phyloP scores from a whole-genome alignment of 2,329 filamentous ascomycete genomes.

The Fusarium siculi region DNA sequence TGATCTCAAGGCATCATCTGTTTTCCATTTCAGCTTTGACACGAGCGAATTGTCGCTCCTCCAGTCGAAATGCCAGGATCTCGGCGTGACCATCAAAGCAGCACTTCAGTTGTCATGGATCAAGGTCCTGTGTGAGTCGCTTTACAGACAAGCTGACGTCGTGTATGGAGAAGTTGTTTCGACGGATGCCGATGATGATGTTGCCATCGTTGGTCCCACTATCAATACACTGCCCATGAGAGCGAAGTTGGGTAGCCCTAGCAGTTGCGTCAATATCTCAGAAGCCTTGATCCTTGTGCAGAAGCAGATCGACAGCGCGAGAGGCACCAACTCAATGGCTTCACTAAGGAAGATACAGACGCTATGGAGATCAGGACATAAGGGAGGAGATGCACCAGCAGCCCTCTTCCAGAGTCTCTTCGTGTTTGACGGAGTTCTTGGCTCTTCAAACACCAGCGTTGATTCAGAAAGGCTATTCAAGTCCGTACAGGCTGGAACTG shows the following conservation, averaged over 20 bases:
- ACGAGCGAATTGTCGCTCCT: not conserved
- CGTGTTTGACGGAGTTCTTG: slow-evolving; percentile 17
- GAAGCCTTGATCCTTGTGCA: not conserved
- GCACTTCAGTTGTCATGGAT: slow-evolving; percentile 11
- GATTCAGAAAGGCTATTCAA: not conserved
- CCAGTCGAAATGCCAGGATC: not conserved
- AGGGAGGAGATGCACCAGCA: not conserved
- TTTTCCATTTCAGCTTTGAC: not conserved
- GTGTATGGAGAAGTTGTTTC: slow-evolving; percentile 16
- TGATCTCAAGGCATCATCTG: slow-evolving; percentile 6
- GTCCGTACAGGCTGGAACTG: not conserved
- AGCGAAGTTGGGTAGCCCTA: not conserved
- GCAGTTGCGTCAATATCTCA: rapidly evolving
- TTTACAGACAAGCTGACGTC: slow-evolving; percentile 5
- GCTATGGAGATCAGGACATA: not conserved
- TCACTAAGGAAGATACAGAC: slow-evolving; percentile 19
- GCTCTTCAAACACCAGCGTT: not conserved
- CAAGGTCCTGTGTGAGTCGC: slow-evolving; percentile 9
- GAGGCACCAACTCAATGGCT: slow-evolving; percentile 16
- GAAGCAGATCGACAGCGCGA: not conserved
- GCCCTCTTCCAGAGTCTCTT: slow-evolving; percentile 25
- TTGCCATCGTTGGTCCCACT: not conserved
- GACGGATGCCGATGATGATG: not conserved
- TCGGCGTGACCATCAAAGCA: slow-evolving; percentile 2
- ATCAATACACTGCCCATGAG: slow-evolving; percentile 24